Evolutionary conservation across 2,329 filamentous ascomycete species (phyloP).

Genomic region (Nemania sp.): DNA sequence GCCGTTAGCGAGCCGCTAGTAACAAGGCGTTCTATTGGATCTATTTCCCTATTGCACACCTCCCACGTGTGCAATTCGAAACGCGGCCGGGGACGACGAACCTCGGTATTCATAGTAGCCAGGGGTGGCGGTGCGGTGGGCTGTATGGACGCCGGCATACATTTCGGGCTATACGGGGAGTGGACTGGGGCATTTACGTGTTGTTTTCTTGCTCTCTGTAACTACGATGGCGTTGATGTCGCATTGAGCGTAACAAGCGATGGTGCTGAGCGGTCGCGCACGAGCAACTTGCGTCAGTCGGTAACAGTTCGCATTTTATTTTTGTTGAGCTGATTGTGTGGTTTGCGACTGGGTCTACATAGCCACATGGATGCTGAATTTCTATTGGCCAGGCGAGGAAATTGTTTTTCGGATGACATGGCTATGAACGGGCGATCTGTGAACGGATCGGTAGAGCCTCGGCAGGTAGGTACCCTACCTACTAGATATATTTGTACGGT

Average conservation of each 20-base stretch:
- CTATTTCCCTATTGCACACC: slow-evolving; percentile 44
- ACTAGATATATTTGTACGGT: no score
- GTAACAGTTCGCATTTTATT: slow-evolving; percentile 5
- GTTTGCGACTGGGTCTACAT: background rate
- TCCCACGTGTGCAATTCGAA: slow-evolving; percentile 44
- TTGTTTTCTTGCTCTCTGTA: slow-evolving; percentile 16
- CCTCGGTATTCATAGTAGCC: slow-evolving; percentile 8
- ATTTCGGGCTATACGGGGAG: slow-evolving; percentile 16
- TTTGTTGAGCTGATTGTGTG: slow-evolving; percentile 5
- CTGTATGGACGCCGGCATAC: slow-evolving; percentile 16
- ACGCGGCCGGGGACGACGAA: slow-evolving; percentile 20
- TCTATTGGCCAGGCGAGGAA: slow-evolving; percentile 23
- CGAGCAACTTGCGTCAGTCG: background rate
- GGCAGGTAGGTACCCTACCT: background rate
- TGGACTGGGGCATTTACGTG: slow-evolving; percentile 6
- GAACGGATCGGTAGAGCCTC: no score
- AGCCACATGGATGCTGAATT: slow-evolving; percentile 12
- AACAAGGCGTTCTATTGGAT: slow-evolving; percentile 89
- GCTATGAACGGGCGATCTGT: slow-evolving; percentile 6
- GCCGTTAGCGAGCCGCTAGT: slow-evolving; percentile 66
- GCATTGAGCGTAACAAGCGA: background rate
- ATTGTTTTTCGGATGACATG: slow-evolving; percentile 19
- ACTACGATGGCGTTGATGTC: slow-evolving; percentile 8
- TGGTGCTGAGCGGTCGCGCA: background rate
- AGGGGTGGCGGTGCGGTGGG: slow-evolving; percentile 31